Conservation (phyloP, 192 early-diverging fungal genomes). For the Podila minutissima region DNA sequence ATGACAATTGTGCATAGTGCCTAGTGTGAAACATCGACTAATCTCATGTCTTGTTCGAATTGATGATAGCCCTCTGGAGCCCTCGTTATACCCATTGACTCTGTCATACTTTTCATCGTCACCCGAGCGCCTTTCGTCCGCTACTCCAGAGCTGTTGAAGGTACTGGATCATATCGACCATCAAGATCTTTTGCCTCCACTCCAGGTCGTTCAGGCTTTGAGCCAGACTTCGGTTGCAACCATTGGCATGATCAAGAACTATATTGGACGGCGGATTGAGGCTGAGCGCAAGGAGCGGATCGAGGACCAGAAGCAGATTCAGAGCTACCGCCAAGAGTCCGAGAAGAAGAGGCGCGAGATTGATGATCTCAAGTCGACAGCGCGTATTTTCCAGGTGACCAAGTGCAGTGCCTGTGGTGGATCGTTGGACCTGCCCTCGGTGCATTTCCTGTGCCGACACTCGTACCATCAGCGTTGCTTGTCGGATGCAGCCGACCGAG, state of each 20-base stretch:
- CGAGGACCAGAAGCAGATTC: constrained; percentile 76
- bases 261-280: constrained; percentile 82
- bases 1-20: background rate
- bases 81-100: constrained; percentile 74
- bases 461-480: constrained; percentile 90
- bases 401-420: constrained; percentile 78
- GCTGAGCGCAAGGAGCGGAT: constrained; percentile 72
- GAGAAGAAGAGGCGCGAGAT: constrained; percentile 79
- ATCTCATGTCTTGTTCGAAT: background rate
- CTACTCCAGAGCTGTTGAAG: constrained; percentile 67
- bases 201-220: constrained; percentile 91
- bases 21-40: background rate
- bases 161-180: constrained; percentile 88
- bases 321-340: constrained; percentile 84
- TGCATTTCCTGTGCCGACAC: constrained; percentile 96
- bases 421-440: constrained; percentile 86
- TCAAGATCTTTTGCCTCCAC: constrained; percentile 84
- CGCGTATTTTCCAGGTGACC: constrained; percentile 79
- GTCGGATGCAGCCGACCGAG: constrained; percentile 60
- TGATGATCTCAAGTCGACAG: constrained; percentile 80
- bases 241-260: constrained; percentile 86
- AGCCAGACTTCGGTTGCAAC: constrained; percentile 83
- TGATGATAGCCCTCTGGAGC: constrained; percentile 62
- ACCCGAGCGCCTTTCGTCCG: constrained; percentile 64
- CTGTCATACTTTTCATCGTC: constrained; percentile 80